A percentile compares a stretch with the other conserved stretches of the same genome.
Conservation (phyloP, 1,139 yeast genomes). For the Yamadazyma spencermartinsiae region DNA sequence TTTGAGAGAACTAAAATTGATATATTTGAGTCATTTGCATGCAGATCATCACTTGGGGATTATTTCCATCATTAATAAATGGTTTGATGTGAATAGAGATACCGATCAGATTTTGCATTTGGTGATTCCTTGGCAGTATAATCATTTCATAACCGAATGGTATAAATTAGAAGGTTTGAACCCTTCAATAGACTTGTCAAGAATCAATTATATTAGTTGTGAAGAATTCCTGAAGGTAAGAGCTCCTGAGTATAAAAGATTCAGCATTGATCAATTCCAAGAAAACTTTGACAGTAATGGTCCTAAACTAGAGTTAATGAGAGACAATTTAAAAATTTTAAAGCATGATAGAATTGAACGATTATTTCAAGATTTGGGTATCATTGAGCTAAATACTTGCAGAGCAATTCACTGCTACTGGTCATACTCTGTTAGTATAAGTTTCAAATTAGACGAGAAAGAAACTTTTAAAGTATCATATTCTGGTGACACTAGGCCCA, state of each 20-base stretch:
- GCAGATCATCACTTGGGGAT: conserved; percentile 97
- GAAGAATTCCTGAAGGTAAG: conserved; percentile 52
- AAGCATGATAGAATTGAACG: conserved; percentile 17
- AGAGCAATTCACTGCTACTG: conserved; percentile 83
- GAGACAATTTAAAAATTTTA: conserved; percentile 20
- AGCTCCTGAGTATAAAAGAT: conserved; percentile 27
- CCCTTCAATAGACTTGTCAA: conserved; percentile 34
- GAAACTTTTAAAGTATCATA: conserved; percentile 69
- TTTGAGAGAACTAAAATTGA: conserved; percentile 57
- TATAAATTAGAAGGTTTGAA: conserved; percentile 48
- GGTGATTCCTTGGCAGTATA: conserved; percentile 75
- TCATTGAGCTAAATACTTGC: conserved; percentile 52
- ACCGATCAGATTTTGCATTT: conserved; percentile 46
- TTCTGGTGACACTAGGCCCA: conserved; percentile 96
- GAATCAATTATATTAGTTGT: conserved; percentile 62
- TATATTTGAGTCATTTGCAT: conserved; percentile 87
- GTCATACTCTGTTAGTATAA: conserved; percentile 73
- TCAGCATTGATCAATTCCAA: conserved; percentile 35
- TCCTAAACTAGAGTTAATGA: conserved; percentile 19
- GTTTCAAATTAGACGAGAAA: conserved; percentile 36
- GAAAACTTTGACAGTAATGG: conserved; percentile 25
- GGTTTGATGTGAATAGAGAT: conserved; percentile 51
- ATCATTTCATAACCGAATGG: conserved; percentile 73
- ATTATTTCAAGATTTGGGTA: conserved; percentile 28
- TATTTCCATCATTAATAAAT: conserved; percentile 63